These are phyloP conservation scores for Citrus hindsii DNA, from an alignment of 345 rosid species.

Conservation along the genomic window DNA sequence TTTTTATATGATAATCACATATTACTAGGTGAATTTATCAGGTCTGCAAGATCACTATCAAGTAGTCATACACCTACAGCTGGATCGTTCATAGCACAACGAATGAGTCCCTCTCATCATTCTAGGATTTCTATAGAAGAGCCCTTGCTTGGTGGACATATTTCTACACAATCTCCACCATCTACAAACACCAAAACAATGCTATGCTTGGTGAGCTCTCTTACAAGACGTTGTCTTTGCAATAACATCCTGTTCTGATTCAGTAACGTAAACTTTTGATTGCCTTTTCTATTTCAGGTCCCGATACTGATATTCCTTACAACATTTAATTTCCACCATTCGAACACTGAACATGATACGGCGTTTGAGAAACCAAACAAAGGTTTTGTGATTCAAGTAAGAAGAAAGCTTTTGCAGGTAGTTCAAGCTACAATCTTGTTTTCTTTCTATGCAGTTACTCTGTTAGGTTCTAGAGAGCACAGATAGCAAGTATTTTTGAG, in stretches of 20 bases:
- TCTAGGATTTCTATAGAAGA: constrained; percentile 41
- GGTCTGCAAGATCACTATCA: constrained; percentile 83
- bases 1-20: neutral
- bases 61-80: constrained; percentile 69
- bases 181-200: constrained; percentile 48
- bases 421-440: constrained; percentile 10
- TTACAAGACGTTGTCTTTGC: neutral
- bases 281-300: constrained; percentile 37
- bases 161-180: constrained; percentile 32
- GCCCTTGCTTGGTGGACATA: constrained; percentile 56
- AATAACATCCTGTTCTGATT: neutral
- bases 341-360: constrained; percentile 19
- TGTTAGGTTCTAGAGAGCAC: neutral
- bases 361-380: constrained; percentile 30
- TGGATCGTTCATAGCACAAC: constrained; percentile 53
- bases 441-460: neutral
- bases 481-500: neutral
- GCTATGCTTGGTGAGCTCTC: constrained; percentile 58
- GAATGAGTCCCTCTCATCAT: constrained; percentile 40
- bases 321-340: constrained; percentile 36
- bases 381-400: constrained; percentile 42
- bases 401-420: constrained; percentile 78
- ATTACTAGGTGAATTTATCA: constrained; percentile 17
- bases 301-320: constrained; percentile 51
- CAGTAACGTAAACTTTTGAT: neutral